Evolutionary conservation across 2,329 filamentous ascomycete species (phyloP).

Genomic region (Penicillium corylophilum): DNA sequence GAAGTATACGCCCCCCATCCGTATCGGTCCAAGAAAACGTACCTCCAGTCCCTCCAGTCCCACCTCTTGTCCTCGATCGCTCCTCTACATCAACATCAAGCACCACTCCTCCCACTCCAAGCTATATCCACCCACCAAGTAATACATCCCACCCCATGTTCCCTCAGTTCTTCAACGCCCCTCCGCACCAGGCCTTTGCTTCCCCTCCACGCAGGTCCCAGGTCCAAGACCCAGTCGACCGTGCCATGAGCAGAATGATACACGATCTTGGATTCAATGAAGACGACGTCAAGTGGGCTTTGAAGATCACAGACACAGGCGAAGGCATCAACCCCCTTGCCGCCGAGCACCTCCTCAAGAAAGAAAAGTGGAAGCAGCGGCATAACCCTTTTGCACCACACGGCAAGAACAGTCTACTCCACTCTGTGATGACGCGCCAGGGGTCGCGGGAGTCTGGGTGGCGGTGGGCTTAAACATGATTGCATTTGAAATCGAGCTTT

Average conservation of each 20-base stretch:
- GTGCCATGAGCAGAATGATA: slow-evolving; percentile 57
- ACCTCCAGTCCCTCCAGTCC: slow-evolving; percentile 5
- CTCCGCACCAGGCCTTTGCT: not conserved
- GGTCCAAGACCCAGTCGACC: slow-evolving; percentile 55
- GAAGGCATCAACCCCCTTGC: slow-evolving; percentile 58
- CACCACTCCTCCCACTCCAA: slow-evolving; percentile 16
- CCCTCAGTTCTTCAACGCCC: not conserved
- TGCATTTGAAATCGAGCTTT: not conserved
- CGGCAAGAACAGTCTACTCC: slow-evolving; percentile 21
- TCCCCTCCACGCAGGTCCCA: slow-evolving; percentile 22
- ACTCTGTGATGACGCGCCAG: slow-evolving; percentile 26
- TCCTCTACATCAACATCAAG: slow-evolving; percentile 19
- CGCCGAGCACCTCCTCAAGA: slow-evolving; percentile 56
- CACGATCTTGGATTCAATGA: slow-evolving; percentile 58
- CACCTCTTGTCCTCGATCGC: slow-evolving; percentile 6
- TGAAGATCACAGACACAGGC: slow-evolving; percentile 60
- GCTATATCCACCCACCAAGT: slow-evolving; percentile 4
- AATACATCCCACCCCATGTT: not conserved
- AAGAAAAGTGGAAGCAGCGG: slow-evolving; percentile 33
- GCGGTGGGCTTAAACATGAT: slow-evolving; percentile 36
- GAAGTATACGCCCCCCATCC: slow-evolving; percentile 13
- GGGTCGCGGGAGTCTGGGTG: slow-evolving; percentile 33
- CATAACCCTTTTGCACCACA: slow-evolving; percentile 16
- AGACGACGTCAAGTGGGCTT: slow-evolving; percentile 56
- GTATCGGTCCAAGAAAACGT: slow-evolving; percentile 1